Base-by-base conservation (phyloP, 202 grass and related monocot genomes). In the Elaeis oleifera region DNA sequence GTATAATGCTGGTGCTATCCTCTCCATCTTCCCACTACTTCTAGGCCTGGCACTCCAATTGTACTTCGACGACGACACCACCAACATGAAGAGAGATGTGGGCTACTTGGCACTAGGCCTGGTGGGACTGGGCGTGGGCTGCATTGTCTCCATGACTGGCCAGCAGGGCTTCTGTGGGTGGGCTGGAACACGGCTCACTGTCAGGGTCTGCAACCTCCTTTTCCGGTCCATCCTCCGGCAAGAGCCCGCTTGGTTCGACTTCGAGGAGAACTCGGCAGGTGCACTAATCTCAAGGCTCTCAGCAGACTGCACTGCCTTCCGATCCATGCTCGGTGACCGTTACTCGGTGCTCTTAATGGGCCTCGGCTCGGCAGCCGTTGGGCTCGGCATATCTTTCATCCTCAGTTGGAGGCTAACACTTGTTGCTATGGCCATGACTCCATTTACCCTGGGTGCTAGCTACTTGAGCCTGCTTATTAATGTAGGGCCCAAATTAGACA, bases 221-320 rank as follows among this genome's bases (percentile, higher is more conserved):
- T 81, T 89, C 67, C 74, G 71, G 6, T 75, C 81, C 16, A 79
- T 89, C 17, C 67, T 81, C 63, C 63, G 44, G 5, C 81, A 84
- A 26, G 86, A 89, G 63, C 81, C 78, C 0, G 74, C 67, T 11
- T 89, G 86, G 86, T 85, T 89, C 56, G 81, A 89, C 51, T 54
- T 76, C 28, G 78, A 81, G 4, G 71, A 79, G 49, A 89, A 89
- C 48, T 73, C 81, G 1, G 73, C 74, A 31, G 81, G 81, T 6
- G 55, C 77, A 18, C 68, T 89, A 0, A 60, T 81, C 18, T 81
- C 81, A 4, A 39, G 86, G 6, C 78, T 89, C 0, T 76, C 78
- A 4, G 26, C 64, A 6, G 81, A 89, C 39, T 57, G 74, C 58
- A 4, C 61, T 1, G 78, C 78, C 1, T 79, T 89, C 75, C 67